Percentiles rank a stretch among this genome's conserved stretches.
These are phyloP conservation scores for Trichoderma hamatum DNA, from an alignment of 2,329 filamentous ascomycete species.

Conservation along the genomic window DNA sequence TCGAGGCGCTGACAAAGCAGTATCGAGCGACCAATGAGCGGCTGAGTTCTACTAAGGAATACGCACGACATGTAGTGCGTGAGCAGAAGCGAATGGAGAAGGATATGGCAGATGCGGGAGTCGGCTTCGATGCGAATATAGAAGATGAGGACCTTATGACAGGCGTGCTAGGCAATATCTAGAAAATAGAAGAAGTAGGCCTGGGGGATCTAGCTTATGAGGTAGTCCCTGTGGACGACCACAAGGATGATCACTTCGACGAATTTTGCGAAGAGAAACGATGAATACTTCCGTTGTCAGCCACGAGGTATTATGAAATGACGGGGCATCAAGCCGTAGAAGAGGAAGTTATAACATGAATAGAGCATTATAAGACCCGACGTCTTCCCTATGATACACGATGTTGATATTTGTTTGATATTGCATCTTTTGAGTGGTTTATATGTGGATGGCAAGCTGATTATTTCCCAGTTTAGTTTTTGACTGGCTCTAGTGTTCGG, in stretches of 20 bases:
- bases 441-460: neutral
- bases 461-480: neutral
- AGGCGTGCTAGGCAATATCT: conserved; percentile 40
- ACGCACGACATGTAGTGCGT: conserved; percentile 51
- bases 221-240: neutral
- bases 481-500: neutral
- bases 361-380: neutral
- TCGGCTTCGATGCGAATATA: conserved; percentile 51
- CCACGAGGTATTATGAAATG: neutral
- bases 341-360: neutral
- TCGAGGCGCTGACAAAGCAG: conserved; percentile 51
- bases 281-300: neutral
- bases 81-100: conserved; percentile 54
- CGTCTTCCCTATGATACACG: neutral
- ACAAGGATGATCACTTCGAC: neutral
- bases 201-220: neutral
- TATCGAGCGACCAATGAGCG: conserved; percentile 58
- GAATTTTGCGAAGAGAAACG: neutral
- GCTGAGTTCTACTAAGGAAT: conserved; percentile 59
- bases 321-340: neutral
- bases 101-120: conserved; percentile 41
- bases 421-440: neutral
- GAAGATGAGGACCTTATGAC: conserved; percentile 67
- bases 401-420: neutral
- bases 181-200: neutral